These are phyloP conservation scores for Chaetomiaceae sp. DNA, from an alignment of 2,329 filamentous ascomycete species.

Conservation along the genomic window DNA sequence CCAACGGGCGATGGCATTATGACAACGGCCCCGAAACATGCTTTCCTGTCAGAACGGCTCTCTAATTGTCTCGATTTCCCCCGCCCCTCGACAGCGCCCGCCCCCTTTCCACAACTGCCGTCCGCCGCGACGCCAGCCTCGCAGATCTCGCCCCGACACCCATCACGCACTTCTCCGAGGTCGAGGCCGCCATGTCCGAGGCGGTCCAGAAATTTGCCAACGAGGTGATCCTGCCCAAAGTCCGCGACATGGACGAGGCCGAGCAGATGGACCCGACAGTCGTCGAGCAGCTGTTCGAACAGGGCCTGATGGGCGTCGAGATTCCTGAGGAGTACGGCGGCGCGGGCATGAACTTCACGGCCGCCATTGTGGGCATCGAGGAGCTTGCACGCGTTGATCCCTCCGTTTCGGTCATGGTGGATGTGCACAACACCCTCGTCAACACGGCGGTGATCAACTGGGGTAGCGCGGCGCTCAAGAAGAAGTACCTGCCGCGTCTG, in stretches of 20 bases:
- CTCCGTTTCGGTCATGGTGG: slow-evolving; percentile 88
- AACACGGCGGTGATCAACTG: slow-evolving; percentile 90
- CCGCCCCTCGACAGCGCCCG: slow-evolving; percentile 40
- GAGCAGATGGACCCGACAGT: slow-evolving; percentile 86
- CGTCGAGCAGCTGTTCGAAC: slow-evolving; percentile 92
- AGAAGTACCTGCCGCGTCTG: slow-evolving; percentile 82
- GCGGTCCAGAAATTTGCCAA: slow-evolving; percentile 85
- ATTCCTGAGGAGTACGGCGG: slow-evolving; percentile 97
- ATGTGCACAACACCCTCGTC: slow-evolving; percentile 97
- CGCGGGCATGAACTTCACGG: slow-evolving; percentile 97
- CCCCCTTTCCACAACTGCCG: slow-evolving; percentile 56
- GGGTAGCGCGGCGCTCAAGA: slow-evolving; percentile 70
- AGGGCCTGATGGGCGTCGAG: slow-evolving; percentile 94
- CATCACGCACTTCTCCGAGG: slow-evolving; percentile 87
- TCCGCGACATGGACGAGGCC: slow-evolving; percentile 94
- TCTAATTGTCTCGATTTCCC: background rate
- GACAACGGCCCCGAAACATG: too few relatives aligned
- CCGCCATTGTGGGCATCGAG: slow-evolving; percentile 94
- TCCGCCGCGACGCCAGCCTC: slow-evolving; percentile 58
- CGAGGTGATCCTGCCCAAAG: slow-evolving; percentile 83
- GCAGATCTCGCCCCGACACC: slow-evolving; percentile 80
- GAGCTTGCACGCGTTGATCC: slow-evolving; percentile 92
- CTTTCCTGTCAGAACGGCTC: background rate
- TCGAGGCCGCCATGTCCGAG: slow-evolving; percentile 83
- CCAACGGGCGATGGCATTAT: too few relatives aligned